phyloP scores from a whole-genome alignment of 306 rosid genomes.

The Senna siamea region DNA sequence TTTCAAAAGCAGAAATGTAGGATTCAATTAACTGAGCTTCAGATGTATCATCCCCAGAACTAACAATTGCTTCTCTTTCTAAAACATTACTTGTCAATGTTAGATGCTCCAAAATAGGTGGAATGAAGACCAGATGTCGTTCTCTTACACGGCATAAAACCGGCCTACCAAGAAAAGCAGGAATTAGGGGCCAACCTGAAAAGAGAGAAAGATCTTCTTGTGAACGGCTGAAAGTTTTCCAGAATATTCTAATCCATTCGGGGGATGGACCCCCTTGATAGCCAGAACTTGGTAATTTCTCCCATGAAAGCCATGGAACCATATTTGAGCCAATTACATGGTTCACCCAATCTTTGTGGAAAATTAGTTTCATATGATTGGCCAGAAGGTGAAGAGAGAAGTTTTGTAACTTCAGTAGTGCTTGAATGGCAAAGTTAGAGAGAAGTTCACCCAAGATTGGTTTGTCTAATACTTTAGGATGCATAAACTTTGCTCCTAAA shows the following conservation, averaged over 20 bases:
- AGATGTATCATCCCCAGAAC: slow-evolving; percentile 44
- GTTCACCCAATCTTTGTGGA: slow-evolving; percentile 83
- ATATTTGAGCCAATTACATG: slow-evolving; percentile 80
- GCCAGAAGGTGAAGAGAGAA: slow-evolving; percentile 80
- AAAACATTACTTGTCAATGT: slow-evolving; percentile 39
- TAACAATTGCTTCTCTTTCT: slow-evolving; percentile 54
- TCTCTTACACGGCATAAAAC: slow-evolving; percentile 89
- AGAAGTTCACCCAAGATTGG: slow-evolving; percentile 68
- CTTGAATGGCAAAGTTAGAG: slow-evolving; percentile 55
- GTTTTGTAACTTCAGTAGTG: slow-evolving; percentile 65
- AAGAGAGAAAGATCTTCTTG: slow-evolving; percentile 69
- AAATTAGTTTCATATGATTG: slow-evolving; percentile 74
- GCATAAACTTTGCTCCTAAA: slow-evolving; percentile 80
- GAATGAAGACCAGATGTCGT: slow-evolving; percentile 78
- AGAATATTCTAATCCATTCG: slow-evolving; percentile 88
- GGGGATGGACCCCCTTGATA: slow-evolving; percentile 87
- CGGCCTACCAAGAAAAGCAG: slow-evolving; percentile 95
- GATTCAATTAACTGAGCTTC: slow-evolving; percentile 56
- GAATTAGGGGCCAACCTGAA: slow-evolving; percentile 95
- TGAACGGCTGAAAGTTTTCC: slow-evolving; percentile 69
- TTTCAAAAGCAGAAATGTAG: slow-evolving; percentile 68
- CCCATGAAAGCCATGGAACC: slow-evolving; percentile 99
- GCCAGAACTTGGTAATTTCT: slow-evolving; percentile 64
- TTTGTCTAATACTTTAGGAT: slow-evolving; percentile 74
- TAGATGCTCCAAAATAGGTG: slow-evolving; percentile 59